A percentile compares a stretch with the other conserved stretches of the same genome.
phyloP scores from a whole-genome alignment of 1,284 basidiomycete species.

The Ustilago shanxiensis region DNA sequence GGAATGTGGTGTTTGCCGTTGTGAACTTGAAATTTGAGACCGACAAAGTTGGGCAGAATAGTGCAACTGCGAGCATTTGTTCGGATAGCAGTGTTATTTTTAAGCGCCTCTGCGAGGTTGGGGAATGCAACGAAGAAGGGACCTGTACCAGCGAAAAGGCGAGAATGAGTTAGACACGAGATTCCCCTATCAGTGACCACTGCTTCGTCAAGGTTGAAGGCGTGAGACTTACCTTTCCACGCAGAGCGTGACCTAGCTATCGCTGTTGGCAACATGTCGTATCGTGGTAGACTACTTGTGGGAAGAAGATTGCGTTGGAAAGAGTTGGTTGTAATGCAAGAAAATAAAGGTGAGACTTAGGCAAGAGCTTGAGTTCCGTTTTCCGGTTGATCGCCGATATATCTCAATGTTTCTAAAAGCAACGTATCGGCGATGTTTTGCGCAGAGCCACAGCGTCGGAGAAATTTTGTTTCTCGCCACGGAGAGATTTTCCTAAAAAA shows the following conservation, averaged over 20 bases:
- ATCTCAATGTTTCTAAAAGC: neutral
- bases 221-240: conserved; percentile 60
- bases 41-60: conserved; percentile 78
- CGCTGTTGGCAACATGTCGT: conserved; percentile 52
- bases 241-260: conserved; percentile 56
- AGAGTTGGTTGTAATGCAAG: neutral
- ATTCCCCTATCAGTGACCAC: no score
- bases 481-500: neutral
- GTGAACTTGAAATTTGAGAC: conserved; percentile 87
- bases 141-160: conserved; percentile 71
- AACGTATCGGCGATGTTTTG: neutral
- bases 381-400: conserved; percentile 16
- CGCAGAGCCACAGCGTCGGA: neutral
- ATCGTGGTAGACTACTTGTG: conserved; percentile 4
- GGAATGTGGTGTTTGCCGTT: conserved; percentile 93
- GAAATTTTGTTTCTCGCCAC: neutral
- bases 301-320: neutral
- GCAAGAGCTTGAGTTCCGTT: conserved; percentile 12
- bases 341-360: no score
- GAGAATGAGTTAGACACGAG: neutral
- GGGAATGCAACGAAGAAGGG: conserved; percentile 96
- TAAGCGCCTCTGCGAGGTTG: conserved; percentile 84
- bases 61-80: conserved; percentile 92
- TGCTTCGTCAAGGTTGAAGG: conserved; percentile 67
- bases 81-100: conserved; percentile 86